Base-by-base conservation (phyloP, 768 basidiomycete genomes). In the Boletellus sp. region DNA sequence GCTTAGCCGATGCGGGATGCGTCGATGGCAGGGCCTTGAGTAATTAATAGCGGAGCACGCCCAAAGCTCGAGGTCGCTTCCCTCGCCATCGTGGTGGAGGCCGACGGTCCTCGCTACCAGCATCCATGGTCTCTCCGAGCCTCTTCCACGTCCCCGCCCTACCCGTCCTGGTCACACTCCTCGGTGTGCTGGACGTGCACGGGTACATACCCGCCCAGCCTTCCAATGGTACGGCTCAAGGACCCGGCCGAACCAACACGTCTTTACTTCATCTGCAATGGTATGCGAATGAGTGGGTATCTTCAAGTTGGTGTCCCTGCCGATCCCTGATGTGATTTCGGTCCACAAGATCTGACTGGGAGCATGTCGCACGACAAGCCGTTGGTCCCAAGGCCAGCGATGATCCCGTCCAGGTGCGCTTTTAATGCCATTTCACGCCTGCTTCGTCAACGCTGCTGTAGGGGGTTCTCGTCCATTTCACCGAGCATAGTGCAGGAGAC, bases 381-480 rank as follows among this genome's bases (percentile, higher is more conserved):
- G 79, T 74, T 1, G 79, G 79, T 34, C 64, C 72, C 49, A 68
- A 65, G 22, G 78, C 77, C 53, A 40, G 22, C 6, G 64, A 55
- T 19, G 82, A 81, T 8, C 67, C 80, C 23, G 80, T 72, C 65
- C 76, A 81, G 71, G 88, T 85, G 58, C 52, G 75, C 47, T 20
- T 39, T 48, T 23, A 15, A 22, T 17, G 3, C 11, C 24, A 2
- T 32, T 34, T 24, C 32, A 16, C 34, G 9, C 48, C 45, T 35
- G 28, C 34, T 23, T 45, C 17, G 28, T 36, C 48, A 12, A 63
- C 31, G 1, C 31, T 22, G 24, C 40, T 2, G 11, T 33, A 90
- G 85, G 94, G 93, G 17, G 87, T 84, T 13, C 66, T 96, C 34
- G 82, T 94, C 26, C 90, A 90, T 64, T 94, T 95, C 59, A 78